A percentile compares a stretch with the other conserved stretches of the same genome.
Evolutionary conservation across 2,329 filamentous ascomycete species (phyloP).

Genomic region (Boeremia lycopersici): DNA sequence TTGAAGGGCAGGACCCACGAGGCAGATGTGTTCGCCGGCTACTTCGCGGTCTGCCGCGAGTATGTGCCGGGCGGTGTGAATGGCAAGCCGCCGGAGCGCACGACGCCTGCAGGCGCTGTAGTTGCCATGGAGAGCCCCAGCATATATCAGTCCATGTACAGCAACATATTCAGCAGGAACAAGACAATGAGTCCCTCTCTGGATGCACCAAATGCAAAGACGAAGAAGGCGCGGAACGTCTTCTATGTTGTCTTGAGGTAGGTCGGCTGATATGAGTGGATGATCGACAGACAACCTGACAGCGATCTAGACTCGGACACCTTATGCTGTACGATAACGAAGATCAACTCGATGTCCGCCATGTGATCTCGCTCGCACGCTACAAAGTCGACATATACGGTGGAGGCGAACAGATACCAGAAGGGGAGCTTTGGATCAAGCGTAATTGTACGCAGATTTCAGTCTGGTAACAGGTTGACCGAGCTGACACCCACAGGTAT

Average conservation of each 20-base stretch:
- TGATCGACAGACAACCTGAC: constrained; percentile 13
- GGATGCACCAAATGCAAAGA: constrained; percentile 59
- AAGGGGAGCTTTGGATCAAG: constrained; percentile 96
- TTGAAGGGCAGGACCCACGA: constrained; percentile 57
- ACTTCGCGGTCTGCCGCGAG: constrained; percentile 93
- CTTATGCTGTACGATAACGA: constrained; percentile 97
- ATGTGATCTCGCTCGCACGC: constrained; percentile 91
- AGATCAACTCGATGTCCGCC: constrained; percentile 91
- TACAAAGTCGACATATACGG: constrained; percentile 86
- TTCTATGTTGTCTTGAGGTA: constrained; percentile 92
- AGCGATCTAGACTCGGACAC: constrained; percentile 67
- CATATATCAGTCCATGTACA: constrained; percentile 98
- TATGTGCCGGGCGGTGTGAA: constrained; percentile 91
- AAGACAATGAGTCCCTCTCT: constrained; percentile 64
- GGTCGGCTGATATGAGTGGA: constrained; percentile 18
- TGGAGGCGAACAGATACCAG: constrained; percentile 76
- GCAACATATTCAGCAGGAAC: constrained; percentile 85
- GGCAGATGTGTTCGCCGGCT: constrained; percentile 82
- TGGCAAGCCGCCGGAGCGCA: constrained; percentile 86
- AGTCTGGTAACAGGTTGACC: not conserved
- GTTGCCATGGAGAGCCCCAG: constrained; percentile 83
- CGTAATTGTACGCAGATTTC: constrained; percentile 67
- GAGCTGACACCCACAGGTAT: constrained; percentile 52
- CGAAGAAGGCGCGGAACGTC: constrained; percentile 76
- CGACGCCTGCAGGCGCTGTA: constrained; percentile 78